Conservation (phyloP, 257 asterid genomes). For the Solanum tarapatanum region DNA sequence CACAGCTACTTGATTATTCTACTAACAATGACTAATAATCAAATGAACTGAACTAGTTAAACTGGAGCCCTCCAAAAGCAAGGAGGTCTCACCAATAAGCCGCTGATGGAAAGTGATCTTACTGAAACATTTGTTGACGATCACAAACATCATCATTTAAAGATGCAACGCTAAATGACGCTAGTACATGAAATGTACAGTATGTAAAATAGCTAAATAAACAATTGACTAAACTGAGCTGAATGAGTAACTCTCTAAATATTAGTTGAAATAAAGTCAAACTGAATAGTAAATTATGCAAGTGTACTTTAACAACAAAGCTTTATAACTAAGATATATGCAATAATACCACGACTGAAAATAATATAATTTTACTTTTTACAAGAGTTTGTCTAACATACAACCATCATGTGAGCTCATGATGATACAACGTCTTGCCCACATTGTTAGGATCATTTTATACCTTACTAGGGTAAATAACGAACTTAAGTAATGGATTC, state of each 20-base stretch:
- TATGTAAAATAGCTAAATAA: not conserved
- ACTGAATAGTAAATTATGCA: not conserved
- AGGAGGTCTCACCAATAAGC: not conserved
- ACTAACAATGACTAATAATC: not conserved
- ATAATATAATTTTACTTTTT: not conserved
- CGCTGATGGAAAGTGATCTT: not conserved
- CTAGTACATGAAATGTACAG: not conserved
- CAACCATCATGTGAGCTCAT: not conserved
- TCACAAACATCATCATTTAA: not conserved
- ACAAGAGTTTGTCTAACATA: not conserved
- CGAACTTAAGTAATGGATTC: not conserved
- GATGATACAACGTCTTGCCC: not conserved
- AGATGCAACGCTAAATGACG: not conserved
- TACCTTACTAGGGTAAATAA: not conserved
- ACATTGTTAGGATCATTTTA: not conserved
- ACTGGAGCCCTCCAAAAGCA: not conserved
- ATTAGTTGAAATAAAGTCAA: not conserved
- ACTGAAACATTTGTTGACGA: not conserved
- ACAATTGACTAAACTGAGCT: not conserved
- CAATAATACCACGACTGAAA: too few species aligned
- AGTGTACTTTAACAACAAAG: not conserved
- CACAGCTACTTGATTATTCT: not conserved
- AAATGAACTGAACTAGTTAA: not conserved
- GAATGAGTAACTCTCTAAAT: not conserved
- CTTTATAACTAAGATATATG: not conserved